Evolutionary conservation across 2,329 filamentous ascomycete genomes (phyloP).

Genomic region (Penicillium glabrum): DNA sequence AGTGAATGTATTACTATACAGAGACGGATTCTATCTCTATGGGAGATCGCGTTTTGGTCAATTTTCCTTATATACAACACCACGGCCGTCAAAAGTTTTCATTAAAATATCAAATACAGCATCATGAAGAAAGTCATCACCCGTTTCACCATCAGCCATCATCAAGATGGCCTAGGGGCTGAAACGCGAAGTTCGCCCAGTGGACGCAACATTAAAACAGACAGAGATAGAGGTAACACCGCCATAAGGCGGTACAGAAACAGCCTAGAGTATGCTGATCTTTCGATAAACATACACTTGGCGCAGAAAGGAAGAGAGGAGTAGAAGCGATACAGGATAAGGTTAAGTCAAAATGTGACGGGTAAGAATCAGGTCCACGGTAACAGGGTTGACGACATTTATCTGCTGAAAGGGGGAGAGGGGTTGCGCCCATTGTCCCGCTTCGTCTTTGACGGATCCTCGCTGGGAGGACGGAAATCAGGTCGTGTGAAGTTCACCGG

Average conservation of each 20-base stretch:
- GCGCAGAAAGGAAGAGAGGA: conserved; percentile 5
- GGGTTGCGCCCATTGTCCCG: conserved; percentile 28
- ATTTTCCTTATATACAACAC: conserved; percentile 21
- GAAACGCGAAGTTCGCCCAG: conserved; percentile 2
- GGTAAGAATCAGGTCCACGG: conserved; percentile 1
- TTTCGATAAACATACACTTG: not conserved
- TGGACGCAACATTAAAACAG: conserved; percentile 15
- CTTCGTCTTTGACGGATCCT: conserved; percentile 30
- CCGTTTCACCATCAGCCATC: conserved; percentile 19
- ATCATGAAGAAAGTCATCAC: conserved; percentile 27
- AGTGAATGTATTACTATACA: too few relatives aligned
- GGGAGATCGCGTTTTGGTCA: conserved; percentile 15
- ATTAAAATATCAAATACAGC: conserved; percentile 27
- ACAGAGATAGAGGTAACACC: not conserved
- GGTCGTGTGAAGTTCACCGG: conserved; percentile 37
- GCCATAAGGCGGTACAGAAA: not conserved
- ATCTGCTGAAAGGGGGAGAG: conserved; percentile 10
- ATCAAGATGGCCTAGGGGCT: conserved; percentile 18
- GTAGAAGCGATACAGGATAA: conserved; percentile 1
- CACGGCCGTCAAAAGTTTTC: conserved; percentile 21
- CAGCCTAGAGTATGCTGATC: not conserved
- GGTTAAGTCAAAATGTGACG: not conserved
- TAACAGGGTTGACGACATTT: not conserved
- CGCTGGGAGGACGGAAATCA: conserved; percentile 8
- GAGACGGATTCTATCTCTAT: conserved; percentile 8